Conservation (phyloP, 2,329 filamentous ascomycete species). For the Epichloe sylvatica region DNA sequence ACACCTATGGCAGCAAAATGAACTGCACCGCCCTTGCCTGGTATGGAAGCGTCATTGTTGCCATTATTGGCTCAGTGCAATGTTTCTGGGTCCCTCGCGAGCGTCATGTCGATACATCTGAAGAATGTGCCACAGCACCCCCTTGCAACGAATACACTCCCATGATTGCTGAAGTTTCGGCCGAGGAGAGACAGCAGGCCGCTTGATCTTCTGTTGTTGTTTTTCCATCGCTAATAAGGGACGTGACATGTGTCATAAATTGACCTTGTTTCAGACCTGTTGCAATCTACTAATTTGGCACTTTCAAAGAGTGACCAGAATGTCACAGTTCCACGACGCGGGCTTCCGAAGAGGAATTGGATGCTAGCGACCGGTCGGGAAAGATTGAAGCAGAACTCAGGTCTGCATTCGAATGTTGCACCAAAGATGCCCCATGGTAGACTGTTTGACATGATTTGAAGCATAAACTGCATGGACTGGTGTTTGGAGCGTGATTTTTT, state of each 20-base stretch:
- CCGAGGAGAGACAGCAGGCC: conserved; percentile 10
- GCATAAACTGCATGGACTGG: conserved; percentile 3
- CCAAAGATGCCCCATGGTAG: conserved; percentile 2
- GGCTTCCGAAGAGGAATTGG: neutral
- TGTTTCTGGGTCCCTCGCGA: conserved; percentile 39
- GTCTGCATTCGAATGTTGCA: neutral
- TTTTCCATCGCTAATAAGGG: neutral
- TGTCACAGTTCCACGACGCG: conserved; percentile 9
- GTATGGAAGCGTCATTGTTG: conserved; percentile 46
- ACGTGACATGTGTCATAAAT: neutral
- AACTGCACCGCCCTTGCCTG: conserved; percentile 49
- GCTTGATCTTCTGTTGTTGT: neutral
- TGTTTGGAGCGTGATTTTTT: conserved; percentile 3
- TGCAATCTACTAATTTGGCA: conserved; percentile 7
- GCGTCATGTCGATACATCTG: conserved; percentile 13
- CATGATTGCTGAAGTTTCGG: conserved; percentile 19
- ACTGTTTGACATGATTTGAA: neutral
- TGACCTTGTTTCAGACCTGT: neutral
- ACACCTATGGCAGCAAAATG: conserved; percentile 43
- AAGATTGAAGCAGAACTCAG: neutral
- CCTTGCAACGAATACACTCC: conserved; percentile 5
- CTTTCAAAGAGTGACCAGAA: conserved; percentile 6
- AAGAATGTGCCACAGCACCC: conserved; percentile 15
- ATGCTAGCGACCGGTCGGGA: conserved; percentile 3
- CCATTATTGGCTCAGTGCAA: conserved; percentile 43